These are phyloP conservation scores for Penicillium polonicum DNA, from an alignment of 2,329 filamentous ascomycete species.

Conservation along the genomic window DNA sequence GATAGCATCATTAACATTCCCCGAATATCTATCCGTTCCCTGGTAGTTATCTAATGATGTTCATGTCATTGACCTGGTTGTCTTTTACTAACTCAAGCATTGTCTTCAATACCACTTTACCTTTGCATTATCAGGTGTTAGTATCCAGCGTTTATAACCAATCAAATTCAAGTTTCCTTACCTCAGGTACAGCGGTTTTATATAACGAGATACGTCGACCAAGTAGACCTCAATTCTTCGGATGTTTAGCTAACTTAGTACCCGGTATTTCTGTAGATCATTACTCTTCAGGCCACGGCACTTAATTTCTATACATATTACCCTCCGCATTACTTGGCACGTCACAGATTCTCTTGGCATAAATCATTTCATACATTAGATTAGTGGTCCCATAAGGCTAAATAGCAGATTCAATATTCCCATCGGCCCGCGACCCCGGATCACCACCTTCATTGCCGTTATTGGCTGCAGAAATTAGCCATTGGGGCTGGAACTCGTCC, in stretches of 20 bases:
- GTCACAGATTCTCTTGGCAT: constrained; percentile 15
- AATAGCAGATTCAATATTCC: neutral
- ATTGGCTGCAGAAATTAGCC: constrained; percentile 7
- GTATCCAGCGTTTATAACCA: neutral
- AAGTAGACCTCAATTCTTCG: neutral
- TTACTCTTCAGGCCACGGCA: constrained; percentile 28
- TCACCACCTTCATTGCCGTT: constrained; percentile 1
- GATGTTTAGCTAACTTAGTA: neutral
- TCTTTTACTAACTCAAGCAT: neutral
- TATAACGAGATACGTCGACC: neutral
- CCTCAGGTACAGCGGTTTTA: neutral
- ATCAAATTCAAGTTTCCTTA: neutral
- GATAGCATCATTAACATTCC: neutral
- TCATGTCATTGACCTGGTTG: neutral
- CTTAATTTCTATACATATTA: constrained; percentile 4
- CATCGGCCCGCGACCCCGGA: constrained; percentile 25
- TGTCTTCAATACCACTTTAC: neutral
- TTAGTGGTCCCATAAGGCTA: neutral
- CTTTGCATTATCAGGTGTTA: neutral
- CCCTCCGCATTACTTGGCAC: constrained; percentile 11
- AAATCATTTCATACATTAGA: neutral
- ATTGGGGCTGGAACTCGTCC: neutral
- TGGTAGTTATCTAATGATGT: neutral
- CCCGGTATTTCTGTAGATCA: constrained; percentile 21
- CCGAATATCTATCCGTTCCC: too few species aligned